Base-by-base conservation (phyloP, 1,284 basidiomycete species). In the Trametes hirsuta region DNA sequence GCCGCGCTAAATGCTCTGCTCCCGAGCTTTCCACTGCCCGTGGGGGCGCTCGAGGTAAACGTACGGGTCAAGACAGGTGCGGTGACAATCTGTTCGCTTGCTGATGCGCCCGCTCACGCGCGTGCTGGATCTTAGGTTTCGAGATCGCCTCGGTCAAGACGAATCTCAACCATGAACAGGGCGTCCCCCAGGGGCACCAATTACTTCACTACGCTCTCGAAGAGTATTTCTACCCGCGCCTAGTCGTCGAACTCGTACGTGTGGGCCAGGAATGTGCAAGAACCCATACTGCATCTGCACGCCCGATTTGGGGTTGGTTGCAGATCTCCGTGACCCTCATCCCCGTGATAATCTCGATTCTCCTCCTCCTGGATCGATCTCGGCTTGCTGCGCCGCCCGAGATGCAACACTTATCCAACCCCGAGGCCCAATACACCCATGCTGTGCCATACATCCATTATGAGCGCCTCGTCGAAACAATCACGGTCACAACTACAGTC, bases 21-120 rank as follows among this genome's bases (percentile, higher is more conserved):
- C 47, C 90, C 90, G 4, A 83, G 83, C 15, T 93, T 93, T 69
- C 73, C 83, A 6, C 72, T 90, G 22, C 83, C 87, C 11, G 77
- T 93, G 47, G 86, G 85, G 36, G 78, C 80, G 66, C 74, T 91
- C 60, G 84, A 88, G 66, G 86, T 90, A 4, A 77, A 77, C 37
- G 71, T 93, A 46, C 83, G 85, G 55, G 70, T 72, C 34, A 72
- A 77, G 61, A 68, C 77, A 67, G 86, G 88, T 88, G 71, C 62
- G 81, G 69, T 8, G 5, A 22, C 3, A 30, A 41, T 12, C 1
- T 9, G 18, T 8, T 5, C 4, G 12, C 34, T 22, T 37, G 5
- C 9, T 56, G 30, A 30, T 41, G 34, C 44, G 18, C 18, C 10
- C 39, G n/a, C 30, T 25, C 11, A 36, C 21, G 42, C 39, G 6